Conservation (phyloP, 495 filamentous ascomycete genomes). For the Aspergillus kassunensis region DNA sequence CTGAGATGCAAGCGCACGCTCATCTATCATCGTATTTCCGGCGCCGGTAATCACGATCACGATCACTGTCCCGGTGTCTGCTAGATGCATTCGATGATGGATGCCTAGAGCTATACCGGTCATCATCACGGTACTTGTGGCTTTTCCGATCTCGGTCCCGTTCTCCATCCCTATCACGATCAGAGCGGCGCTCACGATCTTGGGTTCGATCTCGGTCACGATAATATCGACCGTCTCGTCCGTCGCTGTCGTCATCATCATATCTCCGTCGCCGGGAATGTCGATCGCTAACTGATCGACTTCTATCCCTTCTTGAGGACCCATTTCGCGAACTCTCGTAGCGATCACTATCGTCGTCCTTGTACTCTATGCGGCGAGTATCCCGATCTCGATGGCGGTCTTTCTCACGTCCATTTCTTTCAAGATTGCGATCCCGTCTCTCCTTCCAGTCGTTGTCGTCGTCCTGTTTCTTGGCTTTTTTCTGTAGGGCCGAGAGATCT, state of each 20-base stretch:
- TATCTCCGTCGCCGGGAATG: constrained; percentile 33
- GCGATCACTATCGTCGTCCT: constrained; percentile 25
- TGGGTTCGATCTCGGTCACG: constrained; percentile 29
- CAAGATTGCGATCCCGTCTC: constrained; percentile 46
- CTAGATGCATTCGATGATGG: constrained; percentile 28
- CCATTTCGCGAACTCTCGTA: constrained; percentile 26
- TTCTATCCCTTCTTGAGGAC: constrained; percentile 36
- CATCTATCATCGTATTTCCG: constrained; percentile 29
- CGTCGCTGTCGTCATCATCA: constrained; percentile 26
- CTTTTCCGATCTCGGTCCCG: constrained; percentile 34
- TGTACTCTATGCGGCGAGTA: constrained; percentile 25
- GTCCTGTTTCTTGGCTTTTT: constrained; percentile 34
- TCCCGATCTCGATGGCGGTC: constrained; percentile 34
- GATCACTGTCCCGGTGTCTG: constrained; percentile 30
- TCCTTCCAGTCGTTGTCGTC: constrained; percentile 47
- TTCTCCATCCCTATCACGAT: constrained; percentile 28
- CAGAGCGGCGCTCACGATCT: constrained; percentile 27
- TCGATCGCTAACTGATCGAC: constrained; percentile 28
- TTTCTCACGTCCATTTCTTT: constrained; percentile 44
- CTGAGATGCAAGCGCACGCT: not conserved
- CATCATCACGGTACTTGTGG: constrained; percentile 29
- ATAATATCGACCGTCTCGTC: constrained; percentile 28
- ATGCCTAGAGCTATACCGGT: constrained; percentile 33
- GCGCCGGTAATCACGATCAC: constrained; percentile 33
- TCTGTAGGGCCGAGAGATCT: constrained; percentile 50